Percentiles rank a stretch among this genome's conserved stretches.
phyloP scores from a whole-genome alignment of 202 grass and related monocot species.

The Tripidium arundinaceum region DNA sequence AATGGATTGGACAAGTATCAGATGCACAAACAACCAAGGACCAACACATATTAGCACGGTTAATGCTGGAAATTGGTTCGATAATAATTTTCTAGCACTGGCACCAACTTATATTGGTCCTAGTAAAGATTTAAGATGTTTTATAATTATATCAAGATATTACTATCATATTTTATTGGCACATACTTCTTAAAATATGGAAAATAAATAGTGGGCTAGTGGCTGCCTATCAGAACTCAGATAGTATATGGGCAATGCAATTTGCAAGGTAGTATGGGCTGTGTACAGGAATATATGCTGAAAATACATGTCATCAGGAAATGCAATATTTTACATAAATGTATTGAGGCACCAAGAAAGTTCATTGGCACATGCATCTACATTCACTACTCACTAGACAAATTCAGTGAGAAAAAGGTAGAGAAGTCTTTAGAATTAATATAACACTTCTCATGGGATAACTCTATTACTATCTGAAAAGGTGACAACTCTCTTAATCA shows the following conservation, averaged over 20 bases:
- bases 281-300: neutral
- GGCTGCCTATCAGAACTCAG: neutral
- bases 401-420: neutral
- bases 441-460: neutral
- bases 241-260: neutral
- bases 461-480: neutral
- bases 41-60: neutral
- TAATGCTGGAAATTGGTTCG: neutral
- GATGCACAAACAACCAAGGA: conserved; percentile 18
- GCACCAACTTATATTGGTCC: neutral
- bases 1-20: neutral
- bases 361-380: neutral
- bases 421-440: neutral
- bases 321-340: conserved; percentile 6
- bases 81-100: neutral
- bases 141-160: conserved; percentile 2
- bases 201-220: neutral
- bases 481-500: neutral
- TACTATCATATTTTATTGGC: neutral
- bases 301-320: neutral
- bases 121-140: neutral
- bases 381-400: neutral
- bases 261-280: neutral
- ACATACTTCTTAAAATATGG: neutral
- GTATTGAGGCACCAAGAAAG: neutral